A percentile compares a stretch with the other conserved stretches of the same genome.
Conservation (phyloP, 768 basidiomycete genomes). For the Termitomyces sp. region DNA sequence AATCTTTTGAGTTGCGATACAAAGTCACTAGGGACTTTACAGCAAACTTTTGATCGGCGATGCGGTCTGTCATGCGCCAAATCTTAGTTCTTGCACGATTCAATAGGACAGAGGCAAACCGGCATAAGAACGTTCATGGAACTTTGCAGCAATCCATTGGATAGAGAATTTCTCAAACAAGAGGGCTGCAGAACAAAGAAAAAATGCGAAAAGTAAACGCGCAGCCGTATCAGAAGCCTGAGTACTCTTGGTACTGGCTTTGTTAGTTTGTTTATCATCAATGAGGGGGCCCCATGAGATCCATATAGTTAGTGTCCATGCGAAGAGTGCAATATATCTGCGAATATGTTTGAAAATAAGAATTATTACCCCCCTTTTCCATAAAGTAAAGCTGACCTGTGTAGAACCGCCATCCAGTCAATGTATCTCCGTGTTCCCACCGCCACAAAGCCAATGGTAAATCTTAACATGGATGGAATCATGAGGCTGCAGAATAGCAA, state of each 20-base stretch:
- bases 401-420: slow-evolving; percentile 67
- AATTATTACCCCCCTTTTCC: not conserved
- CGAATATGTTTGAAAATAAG: not conserved
- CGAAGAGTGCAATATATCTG: slow-evolving; percentile 60
- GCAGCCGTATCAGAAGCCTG: slow-evolving; percentile 49
- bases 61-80: slow-evolving; percentile 50
- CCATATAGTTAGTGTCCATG: slow-evolving; percentile 66
- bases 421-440: slow-evolving; percentile 70
- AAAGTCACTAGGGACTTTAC: slow-evolving; percentile 65
- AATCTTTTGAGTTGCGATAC: slow-evolving; percentile 75
- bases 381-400: slow-evolving; percentile 34
- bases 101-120: not conserved
- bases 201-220: slow-evolving; percentile 69
- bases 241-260: slow-evolving; percentile 25
- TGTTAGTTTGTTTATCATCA: slow-evolving; percentile 29
- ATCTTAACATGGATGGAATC: slow-evolving; percentile 47
- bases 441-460: slow-evolving; percentile 71
- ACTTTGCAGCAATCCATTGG: slow-evolving; percentile 80
- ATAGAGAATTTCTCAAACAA: slow-evolving; percentile 82
- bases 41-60: slow-evolving; percentile 78
- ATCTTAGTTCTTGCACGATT: not conserved
- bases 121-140: slow-evolving; percentile 68
- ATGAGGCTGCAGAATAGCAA: slow-evolving; percentile 30
- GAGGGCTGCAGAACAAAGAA: slow-evolving; percentile 64
- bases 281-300: slow-evolving; percentile 72